Evolutionary conservation across 2,329 filamentous ascomycete species (phyloP), one percentile per base, ranked within the genome.

Genomic region (Lojkania enalia): DNA sequence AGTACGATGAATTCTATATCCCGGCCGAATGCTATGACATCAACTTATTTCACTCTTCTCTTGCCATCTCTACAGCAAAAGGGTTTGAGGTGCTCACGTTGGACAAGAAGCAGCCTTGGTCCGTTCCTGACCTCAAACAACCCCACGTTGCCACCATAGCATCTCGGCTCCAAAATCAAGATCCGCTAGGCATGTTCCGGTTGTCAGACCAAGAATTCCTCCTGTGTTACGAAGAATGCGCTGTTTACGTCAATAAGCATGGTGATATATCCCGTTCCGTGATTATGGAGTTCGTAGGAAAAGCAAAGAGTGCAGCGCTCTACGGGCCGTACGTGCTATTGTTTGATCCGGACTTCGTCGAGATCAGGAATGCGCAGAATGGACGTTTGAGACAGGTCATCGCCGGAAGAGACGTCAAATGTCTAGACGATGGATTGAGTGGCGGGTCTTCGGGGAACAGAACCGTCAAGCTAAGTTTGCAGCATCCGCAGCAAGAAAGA

Each of bases 221-320:
- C 19, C 83, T 96, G 37, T 89, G 88, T 27, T 99, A 97, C 69
- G 88, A 95, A 70, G 90, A 96, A 70, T 97, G 92, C 59, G 94
- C 91, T 14, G 91, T 99, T 6, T 99, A 97, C 63, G 88, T 97
- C 64, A 95, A 99, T 76, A 96, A 97, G 72, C 90, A 97, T 70
- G 94, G 94, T 55, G 94, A 99, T 50, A 90, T 99, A 20, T 92
- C 85, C 29, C 87, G 95, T 35, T 90, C 87, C 20, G 89, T 97
- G 46, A 91, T 97, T 62, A 96, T 99, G 90, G 90, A 97, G 66
- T 99, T 97, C 69, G 94, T 95, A n/a, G 94, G 94, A 55, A 92
- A 87, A 61, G 94, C 94, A 1, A 85, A 86, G 51, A 83, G 84
- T 11, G 91, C 91, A 2, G 94, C 90, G 50, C 85, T 97, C 74